Evolutionary conservation across 805 yeast species (phyloP).

Genomic region (Pichia scutulata): DNA sequence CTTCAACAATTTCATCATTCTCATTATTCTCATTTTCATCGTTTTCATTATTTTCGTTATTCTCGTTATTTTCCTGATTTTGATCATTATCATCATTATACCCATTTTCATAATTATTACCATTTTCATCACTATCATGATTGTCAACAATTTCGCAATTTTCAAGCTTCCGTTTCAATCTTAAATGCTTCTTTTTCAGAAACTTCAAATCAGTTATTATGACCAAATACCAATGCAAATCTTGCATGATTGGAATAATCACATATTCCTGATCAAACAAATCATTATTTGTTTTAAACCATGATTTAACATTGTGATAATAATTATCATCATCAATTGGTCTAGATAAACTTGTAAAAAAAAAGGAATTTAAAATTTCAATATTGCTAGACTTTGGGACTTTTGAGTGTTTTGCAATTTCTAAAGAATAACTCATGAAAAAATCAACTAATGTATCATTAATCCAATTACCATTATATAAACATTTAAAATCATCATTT

Average conservation of each 20-base stretch:
- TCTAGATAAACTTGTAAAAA: conserved; percentile 56
- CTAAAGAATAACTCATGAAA: conserved; percentile 50
- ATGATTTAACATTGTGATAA: conserved; percentile 60
- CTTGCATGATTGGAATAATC: conserved; percentile 75
- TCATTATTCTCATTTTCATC: not conserved
- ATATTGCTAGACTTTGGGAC: conserved; percentile 33
- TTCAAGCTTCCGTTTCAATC: not conserved
- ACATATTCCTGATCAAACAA: conserved; percentile 50
- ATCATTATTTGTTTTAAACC: conserved; percentile 65
- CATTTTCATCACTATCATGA: not conserved
- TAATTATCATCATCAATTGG: conserved; percentile 25
- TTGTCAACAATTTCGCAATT: not conserved
- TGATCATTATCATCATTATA: not conserved
- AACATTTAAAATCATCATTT: conserved; percentile 67
- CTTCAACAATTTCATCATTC: not conserved
- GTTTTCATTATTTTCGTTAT: not conserved
- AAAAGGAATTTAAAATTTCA: conserved; percentile 69
- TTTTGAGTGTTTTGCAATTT: conserved; percentile 28
- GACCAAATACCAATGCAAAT: conserved; percentile 82
- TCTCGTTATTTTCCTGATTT: not conserved
- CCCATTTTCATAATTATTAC: not conserved
- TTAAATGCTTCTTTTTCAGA: conserved; percentile 11
- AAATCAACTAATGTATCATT: conserved; percentile 87
- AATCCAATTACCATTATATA: conserved; percentile 77
- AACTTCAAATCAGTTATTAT: conserved; percentile 51